Conservation (phyloP, 768 basidiomycete species). For the Ramaria rubella region DNA sequence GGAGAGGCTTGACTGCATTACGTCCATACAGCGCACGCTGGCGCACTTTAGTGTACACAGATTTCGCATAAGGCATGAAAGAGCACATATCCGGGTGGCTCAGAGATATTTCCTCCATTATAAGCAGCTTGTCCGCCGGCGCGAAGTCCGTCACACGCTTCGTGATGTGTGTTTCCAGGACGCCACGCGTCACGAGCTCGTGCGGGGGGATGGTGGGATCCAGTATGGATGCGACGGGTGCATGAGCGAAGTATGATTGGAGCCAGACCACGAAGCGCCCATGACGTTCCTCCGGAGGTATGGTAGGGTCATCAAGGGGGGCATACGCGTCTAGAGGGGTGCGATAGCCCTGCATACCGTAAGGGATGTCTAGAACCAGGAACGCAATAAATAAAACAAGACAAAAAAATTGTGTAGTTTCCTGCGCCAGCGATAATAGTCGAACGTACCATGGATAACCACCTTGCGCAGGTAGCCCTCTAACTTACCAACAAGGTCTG, state of each 20-base stretch:
- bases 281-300: background rate
- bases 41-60: background rate
- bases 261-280: background rate
- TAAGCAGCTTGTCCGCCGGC: background rate
- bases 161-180: background rate
- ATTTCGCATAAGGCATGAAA: background rate
- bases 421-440: background rate
- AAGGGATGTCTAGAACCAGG: background rate
- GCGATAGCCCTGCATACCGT: background rate
- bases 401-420: too few species aligned
- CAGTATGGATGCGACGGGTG: background rate
- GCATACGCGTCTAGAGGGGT: background rate
- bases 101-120: too few species aligned
- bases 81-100: background rate
- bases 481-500: conserved; percentile 16
- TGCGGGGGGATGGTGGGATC: background rate
- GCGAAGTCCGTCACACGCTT: background rate
- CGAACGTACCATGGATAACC: conserved; percentile 25
- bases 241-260: background rate
- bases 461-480: conserved; percentile 20
- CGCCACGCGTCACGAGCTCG: background rate
- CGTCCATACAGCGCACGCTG: background rate
- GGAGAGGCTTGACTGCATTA: background rate
- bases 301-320: background rate
- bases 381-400: too few species aligned